These are phyloP conservation scores for Neopestalotiopsis rosae DNA, from an alignment of 2,329 filamentous ascomycete species.

Conservation along the genomic window DNA sequence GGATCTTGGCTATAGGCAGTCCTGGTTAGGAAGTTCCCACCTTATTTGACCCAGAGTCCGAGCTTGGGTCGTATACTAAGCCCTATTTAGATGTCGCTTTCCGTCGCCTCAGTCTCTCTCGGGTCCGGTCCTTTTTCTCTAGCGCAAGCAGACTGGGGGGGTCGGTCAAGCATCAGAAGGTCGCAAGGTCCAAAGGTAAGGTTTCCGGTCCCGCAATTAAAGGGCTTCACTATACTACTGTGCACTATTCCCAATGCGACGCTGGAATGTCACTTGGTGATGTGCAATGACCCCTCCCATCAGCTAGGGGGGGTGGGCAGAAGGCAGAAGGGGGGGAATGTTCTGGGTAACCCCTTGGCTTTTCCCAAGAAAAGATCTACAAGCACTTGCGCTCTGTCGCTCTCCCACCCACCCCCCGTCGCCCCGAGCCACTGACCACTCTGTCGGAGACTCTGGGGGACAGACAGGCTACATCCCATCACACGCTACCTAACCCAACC, in stretches of 20 bases:
- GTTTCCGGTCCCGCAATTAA: not conserved
- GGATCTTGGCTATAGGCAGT: not conserved
- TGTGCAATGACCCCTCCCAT: not conserved
- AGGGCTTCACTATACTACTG: not conserved
- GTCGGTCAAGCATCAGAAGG: not conserved
- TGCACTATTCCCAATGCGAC: not conserved
- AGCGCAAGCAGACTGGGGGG: not conserved
- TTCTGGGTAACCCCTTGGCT: not conserved
- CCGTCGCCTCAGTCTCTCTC: not conserved
- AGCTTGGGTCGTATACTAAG: not conserved
- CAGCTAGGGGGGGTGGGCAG: not conserved
- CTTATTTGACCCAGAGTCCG: not conserved
- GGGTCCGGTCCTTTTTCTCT: not conserved
- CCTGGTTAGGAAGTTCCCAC: not conserved
- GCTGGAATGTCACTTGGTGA: not conserved
- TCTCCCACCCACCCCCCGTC: not conserved
- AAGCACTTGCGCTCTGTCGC: not conserved
- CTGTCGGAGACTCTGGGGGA: constrained; percentile 1
- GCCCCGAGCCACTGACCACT: not conserved
- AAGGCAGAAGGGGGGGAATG: too few species aligned
- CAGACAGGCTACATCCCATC: not conserved
- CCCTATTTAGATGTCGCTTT: not conserved
- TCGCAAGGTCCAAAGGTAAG: not conserved
- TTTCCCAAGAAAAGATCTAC: constrained; percentile 1
- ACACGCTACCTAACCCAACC: not conserved